A percentile compares a stretch with the other conserved stretches of the same genome.
Evolutionary conservation across 805 yeast genomes (phyloP).

Genomic region (Saccharomycopsis vini): DNA sequence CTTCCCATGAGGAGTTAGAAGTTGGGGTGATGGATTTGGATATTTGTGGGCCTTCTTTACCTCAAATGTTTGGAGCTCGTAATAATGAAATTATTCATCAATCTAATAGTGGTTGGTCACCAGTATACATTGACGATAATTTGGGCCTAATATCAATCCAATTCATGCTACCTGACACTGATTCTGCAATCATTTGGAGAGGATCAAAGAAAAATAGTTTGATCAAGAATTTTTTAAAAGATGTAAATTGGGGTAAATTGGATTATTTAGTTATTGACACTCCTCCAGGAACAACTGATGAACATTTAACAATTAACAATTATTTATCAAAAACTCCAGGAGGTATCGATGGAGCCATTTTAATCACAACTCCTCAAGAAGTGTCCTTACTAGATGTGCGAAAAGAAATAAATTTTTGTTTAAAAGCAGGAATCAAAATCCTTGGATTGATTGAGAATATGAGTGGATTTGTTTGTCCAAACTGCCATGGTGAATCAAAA

Average conservation of each 20-base stretch:
- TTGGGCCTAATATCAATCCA: conserved; percentile 93
- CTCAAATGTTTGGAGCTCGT: conserved; percentile 81
- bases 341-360: conserved; percentile 90
- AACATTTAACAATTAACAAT: conserved; percentile 82
- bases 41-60: conserved; percentile 95
- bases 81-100: conserved; percentile 79
- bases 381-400: conserved; percentile 92
- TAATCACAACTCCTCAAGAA: conserved; percentile 97
- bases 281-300: conserved; percentile 98
- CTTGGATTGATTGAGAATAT: conserved; percentile 93
- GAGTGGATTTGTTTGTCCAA: conserved; percentile 98
- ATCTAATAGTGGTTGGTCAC: conserved; percentile 91
- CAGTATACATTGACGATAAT: conserved; percentile 92
- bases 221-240: conserved; percentile 87
- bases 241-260: conserved; percentile 82
- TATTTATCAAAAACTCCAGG: conserved; percentile 63
- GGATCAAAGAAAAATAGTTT: conserved; percentile 93
- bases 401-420: conserved; percentile 91
- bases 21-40: conserved; percentile 97
- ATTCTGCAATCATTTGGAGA: conserved; percentile 94
- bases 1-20: conserved; percentile 64
- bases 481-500: conserved; percentile 80
- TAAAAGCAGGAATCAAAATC: conserved; percentile 78
- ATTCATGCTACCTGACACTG: conserved; percentile 87
- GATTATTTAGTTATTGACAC: conserved; percentile 74